Conservation (phyloP, 495 filamentous ascomycete species). For the Paragyromitra xinjiangensis region DNA sequence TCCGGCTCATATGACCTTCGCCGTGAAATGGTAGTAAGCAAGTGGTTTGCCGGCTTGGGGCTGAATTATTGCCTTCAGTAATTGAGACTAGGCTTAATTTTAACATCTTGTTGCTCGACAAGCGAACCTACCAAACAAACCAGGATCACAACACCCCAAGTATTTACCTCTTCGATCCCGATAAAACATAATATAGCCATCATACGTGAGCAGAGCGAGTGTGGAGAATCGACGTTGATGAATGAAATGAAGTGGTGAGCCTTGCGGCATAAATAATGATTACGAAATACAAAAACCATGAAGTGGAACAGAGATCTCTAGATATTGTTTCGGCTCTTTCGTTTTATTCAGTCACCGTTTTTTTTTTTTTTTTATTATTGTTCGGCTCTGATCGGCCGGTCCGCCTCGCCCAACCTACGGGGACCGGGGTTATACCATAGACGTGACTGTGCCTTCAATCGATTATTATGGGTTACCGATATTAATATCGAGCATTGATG, state of each 20-base stretch:
- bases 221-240: constrained; percentile 10
- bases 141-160: constrained; percentile 26
- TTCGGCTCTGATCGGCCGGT: constrained; percentile 56
- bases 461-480: constrained; percentile 46
- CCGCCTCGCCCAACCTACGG: constrained; percentile 31
- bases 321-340: constrained; percentile 32
- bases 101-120: constrained; percentile 31
- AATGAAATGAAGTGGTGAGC: constrained; percentile 21
- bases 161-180: constrained; percentile 11
- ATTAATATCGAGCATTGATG: constrained; percentile 47
- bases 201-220: neutral
- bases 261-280: constrained; percentile 37
- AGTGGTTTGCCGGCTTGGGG: constrained; percentile 50
- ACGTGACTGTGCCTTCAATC: constrained; percentile 45
- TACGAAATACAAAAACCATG: constrained; percentile 39
- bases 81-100: constrained; percentile 40
- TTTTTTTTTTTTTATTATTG: neutral
- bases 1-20: constrained; percentile 51
- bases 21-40: constrained; percentile 46
- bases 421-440: constrained; percentile 25
- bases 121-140: constrained; percentile 28
- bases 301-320: constrained; percentile 32
- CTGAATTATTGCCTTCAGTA: constrained; percentile 45
- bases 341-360: constrained; percentile 26
- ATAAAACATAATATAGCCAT: constrained; percentile 1